phyloP scores from a whole-genome alignment of 139 green algal genomes.

The Chlorokybus atmophyticus region DNA sequence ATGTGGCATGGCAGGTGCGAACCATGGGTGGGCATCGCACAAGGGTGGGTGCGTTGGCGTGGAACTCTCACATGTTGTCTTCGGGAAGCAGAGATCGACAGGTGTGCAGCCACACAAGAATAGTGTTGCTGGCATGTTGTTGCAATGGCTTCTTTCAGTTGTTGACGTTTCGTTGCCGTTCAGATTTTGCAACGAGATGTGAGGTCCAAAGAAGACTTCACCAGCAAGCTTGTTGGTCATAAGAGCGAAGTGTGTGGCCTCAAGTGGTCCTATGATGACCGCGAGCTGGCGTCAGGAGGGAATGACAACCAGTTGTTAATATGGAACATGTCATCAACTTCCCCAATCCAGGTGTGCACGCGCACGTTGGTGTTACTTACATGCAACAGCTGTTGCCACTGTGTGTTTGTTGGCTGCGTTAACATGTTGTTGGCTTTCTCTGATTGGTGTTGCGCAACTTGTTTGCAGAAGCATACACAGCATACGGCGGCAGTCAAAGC shows the following conservation, averaged over 20 bases:
- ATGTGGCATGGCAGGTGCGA: too few relatives aligned
- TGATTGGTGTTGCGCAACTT: too few relatives aligned
- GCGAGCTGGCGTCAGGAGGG: constrained; percentile 63
- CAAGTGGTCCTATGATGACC: constrained; percentile 65
- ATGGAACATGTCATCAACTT: background rate
- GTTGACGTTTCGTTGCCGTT: too few relatives aligned
- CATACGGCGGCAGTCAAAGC: constrained; percentile 84
- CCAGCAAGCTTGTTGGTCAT: constrained; percentile 59
- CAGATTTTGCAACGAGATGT: too few relatives aligned
- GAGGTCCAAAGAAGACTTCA: constrained; percentile 48
- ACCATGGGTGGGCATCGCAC: constrained; percentile 64
- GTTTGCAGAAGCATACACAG: constrained; percentile 50
- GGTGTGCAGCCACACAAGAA: too few relatives aligned
- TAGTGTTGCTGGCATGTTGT: too few relatives aligned
- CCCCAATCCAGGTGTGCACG: background rate
- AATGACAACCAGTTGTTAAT: constrained; percentile 67
- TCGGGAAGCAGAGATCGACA: constrained; percentile 71
- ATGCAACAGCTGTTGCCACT: too few relatives aligned
- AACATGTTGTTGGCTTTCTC: too few relatives aligned
- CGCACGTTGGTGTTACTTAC: too few relatives aligned
- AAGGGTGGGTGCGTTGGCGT: constrained; percentile 71
- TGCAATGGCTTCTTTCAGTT: too few relatives aligned
- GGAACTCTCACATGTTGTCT: constrained; percentile 66
- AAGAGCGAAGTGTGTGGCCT: constrained; percentile 50
- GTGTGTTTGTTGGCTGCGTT: too few relatives aligned